phyloP scores from a whole-genome alignment of 2,329 filamentous ascomycete genomes.

The Mycosphaerella sp. region DNA sequence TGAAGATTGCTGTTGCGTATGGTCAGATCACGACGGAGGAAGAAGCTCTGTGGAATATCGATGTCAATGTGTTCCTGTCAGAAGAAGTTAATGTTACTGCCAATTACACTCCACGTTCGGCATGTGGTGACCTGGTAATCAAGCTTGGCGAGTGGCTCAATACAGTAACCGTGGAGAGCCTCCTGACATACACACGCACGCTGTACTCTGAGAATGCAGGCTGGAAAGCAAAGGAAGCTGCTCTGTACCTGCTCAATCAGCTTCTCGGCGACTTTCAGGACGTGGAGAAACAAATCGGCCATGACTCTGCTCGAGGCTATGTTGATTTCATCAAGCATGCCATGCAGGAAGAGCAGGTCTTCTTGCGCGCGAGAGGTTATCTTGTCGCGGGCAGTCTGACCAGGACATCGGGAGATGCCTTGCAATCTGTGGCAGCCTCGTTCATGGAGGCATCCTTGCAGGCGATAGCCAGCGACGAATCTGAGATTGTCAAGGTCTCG shows the following conservation, averaged over 20 bases:
- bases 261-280: slow-evolving; percentile 78
- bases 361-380: slow-evolving; percentile 80
- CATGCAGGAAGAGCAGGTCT: slow-evolving; percentile 63
- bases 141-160: slow-evolving; percentile 89
- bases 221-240: slow-evolving; percentile 68
- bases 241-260: slow-evolving; percentile 78
- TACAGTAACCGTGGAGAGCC: slow-evolving; percentile 65
- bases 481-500: slow-evolving; percentile 85
- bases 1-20: slow-evolving; percentile 78
- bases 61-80: slow-evolving; percentile 89
- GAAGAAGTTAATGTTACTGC: slow-evolving; percentile 92
- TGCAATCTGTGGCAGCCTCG: slow-evolving; percentile 50
- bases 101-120: slow-evolving; percentile 91
- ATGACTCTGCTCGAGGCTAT: slow-evolving; percentile 64
- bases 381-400: slow-evolving; percentile 76
- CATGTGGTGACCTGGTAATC: slow-evolving; percentile 84
- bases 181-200: slow-evolving; percentile 68
- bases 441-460: slow-evolving; percentile 68
- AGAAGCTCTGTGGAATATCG: slow-evolving; percentile 92
- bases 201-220: slow-evolving; percentile 56
- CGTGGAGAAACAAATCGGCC: slow-evolving; percentile 61
- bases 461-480: slow-evolving; percentile 66
- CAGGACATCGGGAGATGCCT: slow-evolving; percentile 55
- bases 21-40: slow-evolving; percentile 88
- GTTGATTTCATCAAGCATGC: slow-evolving; percentile 74